Evolutionary conservation across 2,329 filamentous ascomycete genomes (phyloP), one percentile per base, ranked within the genome.

Genomic region (Fusarium protoensiforme): DNA sequence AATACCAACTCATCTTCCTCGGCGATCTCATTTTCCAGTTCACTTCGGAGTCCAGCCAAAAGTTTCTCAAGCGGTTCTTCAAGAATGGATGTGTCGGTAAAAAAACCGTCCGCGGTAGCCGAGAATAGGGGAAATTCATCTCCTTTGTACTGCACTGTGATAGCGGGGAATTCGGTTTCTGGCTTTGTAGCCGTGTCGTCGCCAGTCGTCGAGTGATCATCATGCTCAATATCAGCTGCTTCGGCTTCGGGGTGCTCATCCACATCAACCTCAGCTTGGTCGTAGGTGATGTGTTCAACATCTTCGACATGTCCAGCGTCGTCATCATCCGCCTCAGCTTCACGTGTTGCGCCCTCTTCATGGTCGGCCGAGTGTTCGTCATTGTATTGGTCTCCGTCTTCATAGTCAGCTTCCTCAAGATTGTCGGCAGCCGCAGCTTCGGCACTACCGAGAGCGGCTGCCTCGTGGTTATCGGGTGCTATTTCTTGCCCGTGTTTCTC

Each of bases 1-100:
- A 88, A 82, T n/a, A 85, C 81, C 46, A 89, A 78, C 64, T 89
- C 87, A 61, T 89, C 87, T 20, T 84, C 81, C 5, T 79, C 65
- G 7, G 80, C 78, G 4, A 89, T 77, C 61, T 88, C 87, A 41
- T 84, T 81, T 20, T 80, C 77, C 16, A 89, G 81, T 69, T 88
- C 85, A 8, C 79, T 77, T 33, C 87, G 85, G 33, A 89, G 80
- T 7, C 82, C 82, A 20, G 80, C 77, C 58, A 89, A 75, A 13
- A 89, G 80, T 9, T 81, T 79, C 20, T 85, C 84, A 58, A 89
- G 82, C 3, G 83, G 84, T 13, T 82, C 80, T 41, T 87, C 83
- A 20, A 88, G 73, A 4, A 85, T 79, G 16, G 81, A 81, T 1
- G 77, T 69, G 39, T 85, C 82, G 9, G 85, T 81, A 41, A 89